Conservation (phyloP, 2,329 filamentous ascomycete genomes). For the Aspergillus pseudonomiae region DNA sequence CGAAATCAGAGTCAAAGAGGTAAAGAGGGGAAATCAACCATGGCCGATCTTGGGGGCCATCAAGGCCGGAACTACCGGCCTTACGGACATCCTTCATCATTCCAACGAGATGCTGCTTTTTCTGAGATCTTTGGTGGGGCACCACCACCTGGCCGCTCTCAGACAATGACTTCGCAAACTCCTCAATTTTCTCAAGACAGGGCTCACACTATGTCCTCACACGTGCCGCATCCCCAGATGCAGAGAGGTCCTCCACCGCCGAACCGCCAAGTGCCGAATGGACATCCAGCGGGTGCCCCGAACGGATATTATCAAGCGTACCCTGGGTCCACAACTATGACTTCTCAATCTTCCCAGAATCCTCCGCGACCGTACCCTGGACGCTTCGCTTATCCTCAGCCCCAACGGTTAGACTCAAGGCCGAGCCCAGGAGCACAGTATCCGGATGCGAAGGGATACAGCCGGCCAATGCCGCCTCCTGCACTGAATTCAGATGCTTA, state of each 20-base stretch:
- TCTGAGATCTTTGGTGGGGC: slow-evolving; percentile 91
- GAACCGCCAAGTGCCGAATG: slow-evolving; percentile 48
- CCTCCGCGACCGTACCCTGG: slow-evolving; percentile 65
- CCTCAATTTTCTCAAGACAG: slow-evolving; percentile 66
- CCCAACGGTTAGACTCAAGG: slow-evolving; percentile 69
- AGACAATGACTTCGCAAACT: slow-evolving; percentile 88
- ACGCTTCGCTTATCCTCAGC: slow-evolving; percentile 71
- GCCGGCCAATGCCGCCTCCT: slow-evolving; percentile 64
- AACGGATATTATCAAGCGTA: slow-evolving; percentile 47
- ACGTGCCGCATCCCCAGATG: slow-evolving; percentile 47
- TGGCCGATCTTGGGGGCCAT: slow-evolving; percentile 68
- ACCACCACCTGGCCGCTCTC: slow-evolving; percentile 84
- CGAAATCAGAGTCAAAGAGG: slow-evolving; percentile 9
- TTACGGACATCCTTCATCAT: slow-evolving; percentile 57
- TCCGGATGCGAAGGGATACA: slow-evolving; percentile 62
- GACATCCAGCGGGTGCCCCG: slow-evolving; percentile 43
- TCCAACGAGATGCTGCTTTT: slow-evolving; percentile 90
- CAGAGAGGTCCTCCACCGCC: slow-evolving; percentile 46
- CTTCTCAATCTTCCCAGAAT: slow-evolving; percentile 57
- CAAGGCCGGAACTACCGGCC: slow-evolving; percentile 63
- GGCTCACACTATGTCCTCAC: slow-evolving; percentile 76
- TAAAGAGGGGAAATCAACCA: slow-evolving; percentile 31
- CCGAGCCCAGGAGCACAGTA: slow-evolving; percentile 55
- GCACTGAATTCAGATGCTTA: slow-evolving; percentile 84
- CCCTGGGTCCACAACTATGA: slow-evolving; percentile 36